Conservation (phyloP, 2,329 filamentous ascomycete genomes). For the Tolypocladium inflatum region DNA sequence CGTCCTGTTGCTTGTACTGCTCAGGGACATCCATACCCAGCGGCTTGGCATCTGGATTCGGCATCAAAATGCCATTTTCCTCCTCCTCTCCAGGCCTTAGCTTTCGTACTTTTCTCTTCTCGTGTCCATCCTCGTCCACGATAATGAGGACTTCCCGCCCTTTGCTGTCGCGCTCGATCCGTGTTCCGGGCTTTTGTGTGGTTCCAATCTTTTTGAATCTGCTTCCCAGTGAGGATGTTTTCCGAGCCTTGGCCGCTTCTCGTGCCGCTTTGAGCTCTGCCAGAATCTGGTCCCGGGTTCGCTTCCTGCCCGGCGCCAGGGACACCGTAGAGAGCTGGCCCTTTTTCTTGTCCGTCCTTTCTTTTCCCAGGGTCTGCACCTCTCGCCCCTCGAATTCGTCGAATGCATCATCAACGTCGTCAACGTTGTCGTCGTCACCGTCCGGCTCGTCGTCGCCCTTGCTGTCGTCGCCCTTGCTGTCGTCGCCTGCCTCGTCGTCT, state of each 20-base stretch:
- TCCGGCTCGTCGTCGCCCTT: neutral
- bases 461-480: neutral
- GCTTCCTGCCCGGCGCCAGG: slow-evolving; percentile 46
- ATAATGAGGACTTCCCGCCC: slow-evolving; percentile 57
- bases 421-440: slow-evolving; percentile 8
- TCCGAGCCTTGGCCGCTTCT: slow-evolving; percentile 46
- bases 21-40: slow-evolving; percentile 60
- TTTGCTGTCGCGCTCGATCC: slow-evolving; percentile 51
- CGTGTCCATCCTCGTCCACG: slow-evolving; percentile 55
- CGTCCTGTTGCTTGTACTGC: slow-evolving; percentile 38
- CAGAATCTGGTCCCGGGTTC: slow-evolving; percentile 56
- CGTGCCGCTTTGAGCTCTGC: slow-evolving; percentile 57
- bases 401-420: slow-evolving; percentile 55
- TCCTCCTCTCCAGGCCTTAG: slow-evolving; percentile 29
- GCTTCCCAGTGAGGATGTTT: slow-evolving; percentile 42
- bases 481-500: slow-evolving; percentile 7
- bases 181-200: slow-evolving; percentile 41
- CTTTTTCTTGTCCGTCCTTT: slow-evolving; percentile 46
- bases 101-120: slow-evolving; percentile 55
- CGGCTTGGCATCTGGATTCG: slow-evolving; percentile 45
- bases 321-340: slow-evolving; percentile 48
- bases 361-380: slow-evolving; percentile 41
- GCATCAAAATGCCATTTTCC: slow-evolving; percentile 36
- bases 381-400: slow-evolving; percentile 47
- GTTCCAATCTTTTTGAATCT: slow-evolving; percentile 58